Base-by-base conservation (phyloP, 306 rosid genomes). In the Cicer chorassanicum region DNA sequence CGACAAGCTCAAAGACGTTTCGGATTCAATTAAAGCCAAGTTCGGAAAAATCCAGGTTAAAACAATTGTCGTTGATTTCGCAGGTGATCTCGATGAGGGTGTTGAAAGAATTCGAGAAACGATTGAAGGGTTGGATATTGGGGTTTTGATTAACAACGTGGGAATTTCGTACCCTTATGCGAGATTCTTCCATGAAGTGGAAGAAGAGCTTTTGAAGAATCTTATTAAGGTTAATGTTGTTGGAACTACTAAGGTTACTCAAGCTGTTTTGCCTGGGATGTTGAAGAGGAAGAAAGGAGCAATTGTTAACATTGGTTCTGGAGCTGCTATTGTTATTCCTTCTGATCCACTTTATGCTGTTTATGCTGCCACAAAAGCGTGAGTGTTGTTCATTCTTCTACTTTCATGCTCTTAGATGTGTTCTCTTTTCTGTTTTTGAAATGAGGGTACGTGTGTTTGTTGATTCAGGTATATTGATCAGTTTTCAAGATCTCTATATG, bases 301-400 rank as follows among this genome's bases (percentile, higher is more conserved):
- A 0, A 89, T 95, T 65, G 96, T 95, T 12, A 95, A 95, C 46
- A 90, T 92, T 81, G 99, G 99, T 2, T 95, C 99, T 29, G 98
- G 98, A 6, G 96, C 96, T 40, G 97, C 98, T 0, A 83, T 85
- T 88, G 90, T 95, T 1, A 87, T 92, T 61, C 98, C 99, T 65
- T 95, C 96, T 0, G 99, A 95, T 89, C 99, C 99, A 5, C 90
- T 95, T 9, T 92, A 95, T 72, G 91, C 98, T 80, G 92, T 95
- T 74, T 95, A 95, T 61, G 99, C 99, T 1, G 98, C 99, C 55
- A 82, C 98, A 4, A 95, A 95, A 90, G 93, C 98, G 99, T 95
- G 68, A 86, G 90, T 76, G 85, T 76, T 16, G 0, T 54, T 53
- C 13, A 12, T 73, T 78, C 6, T 39, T 44, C 14, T 38, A 65